These are phyloP conservation scores for Phialophora chinensis DNA, from an alignment of 2,329 filamentous ascomycete genomes.

Conservation along the genomic window DNA sequence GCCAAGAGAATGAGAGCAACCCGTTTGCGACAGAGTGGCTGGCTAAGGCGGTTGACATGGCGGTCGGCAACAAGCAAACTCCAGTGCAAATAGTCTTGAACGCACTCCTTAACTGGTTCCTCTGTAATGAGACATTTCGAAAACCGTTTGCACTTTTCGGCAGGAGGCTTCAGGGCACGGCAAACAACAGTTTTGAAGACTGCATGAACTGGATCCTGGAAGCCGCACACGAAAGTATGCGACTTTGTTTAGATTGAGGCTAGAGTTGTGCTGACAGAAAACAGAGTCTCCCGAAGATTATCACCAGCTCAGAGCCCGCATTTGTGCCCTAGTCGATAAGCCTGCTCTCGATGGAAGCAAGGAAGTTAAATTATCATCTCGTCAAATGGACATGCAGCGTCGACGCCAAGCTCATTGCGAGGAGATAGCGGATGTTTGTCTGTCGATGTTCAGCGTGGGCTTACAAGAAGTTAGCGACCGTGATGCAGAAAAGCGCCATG, in stretches of 20 bases:
- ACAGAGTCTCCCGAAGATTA: not conserved
- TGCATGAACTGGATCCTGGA: conserved; percentile 2
- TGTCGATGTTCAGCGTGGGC: not conserved
- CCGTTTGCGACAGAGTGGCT: not conserved
- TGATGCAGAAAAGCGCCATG: not conserved
- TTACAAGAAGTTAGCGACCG: not conserved
- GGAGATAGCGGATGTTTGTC: not conserved
- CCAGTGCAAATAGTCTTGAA: not conserved
- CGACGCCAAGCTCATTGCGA: not conserved
- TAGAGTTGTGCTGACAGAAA: not conserved
- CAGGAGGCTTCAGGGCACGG: not conserved
- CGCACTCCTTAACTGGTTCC: not conserved
- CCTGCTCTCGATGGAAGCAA: not conserved
- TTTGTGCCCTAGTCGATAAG: not conserved
- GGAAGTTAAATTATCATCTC: not conserved
- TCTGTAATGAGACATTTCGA: not conserved
- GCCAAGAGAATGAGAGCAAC: not conserved
- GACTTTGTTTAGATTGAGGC: too few species aligned
- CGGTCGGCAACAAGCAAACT: not conserved
- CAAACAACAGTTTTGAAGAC: not conserved
- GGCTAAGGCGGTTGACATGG: not conserved
- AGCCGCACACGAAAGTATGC: not conserved
- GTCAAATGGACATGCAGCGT: not conserved
- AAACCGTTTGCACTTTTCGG: not conserved
- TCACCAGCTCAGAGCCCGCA: not conserved